These are phyloP conservation scores for Tolypocladium tundrense DNA, from an alignment of 2,329 filamentous ascomycete genomes.

Conservation along the genomic window DNA sequence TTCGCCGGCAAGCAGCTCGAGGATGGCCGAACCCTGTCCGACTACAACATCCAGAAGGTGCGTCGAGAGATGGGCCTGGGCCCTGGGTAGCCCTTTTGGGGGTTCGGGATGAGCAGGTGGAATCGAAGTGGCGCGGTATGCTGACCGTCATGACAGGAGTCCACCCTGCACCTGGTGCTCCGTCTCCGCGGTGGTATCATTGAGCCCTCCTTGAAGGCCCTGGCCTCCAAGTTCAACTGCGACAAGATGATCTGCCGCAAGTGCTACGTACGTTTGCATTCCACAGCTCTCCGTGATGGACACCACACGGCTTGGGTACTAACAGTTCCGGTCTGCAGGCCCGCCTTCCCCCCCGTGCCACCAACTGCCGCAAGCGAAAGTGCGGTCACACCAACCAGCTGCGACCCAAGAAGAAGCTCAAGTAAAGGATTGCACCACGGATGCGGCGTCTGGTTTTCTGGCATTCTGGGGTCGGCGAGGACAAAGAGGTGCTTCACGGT, in stretches of 20 bases:
- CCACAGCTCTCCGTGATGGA: background rate
- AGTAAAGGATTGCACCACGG: slow-evolving; percentile 41
- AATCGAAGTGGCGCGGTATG: slow-evolving; percentile 1
- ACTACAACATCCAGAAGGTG: slow-evolving; percentile 99
- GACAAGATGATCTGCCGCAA: slow-evolving; percentile 99
- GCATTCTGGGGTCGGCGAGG: slow-evolving; percentile 27
- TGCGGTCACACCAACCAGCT: slow-evolving; percentile 99
- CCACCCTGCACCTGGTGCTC: slow-evolving; percentile 95
- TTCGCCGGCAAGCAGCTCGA: slow-evolving; percentile 99
- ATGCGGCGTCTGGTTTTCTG: slow-evolving; percentile 35
- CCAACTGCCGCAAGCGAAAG: slow-evolving; percentile 99
- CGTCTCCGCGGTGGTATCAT: slow-evolving; percentile 99
- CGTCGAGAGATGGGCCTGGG: slow-evolving; percentile 19
- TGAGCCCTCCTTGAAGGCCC: slow-evolving; percentile 96
- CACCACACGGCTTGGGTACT: background rate
- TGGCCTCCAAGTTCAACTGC: slow-evolving; percentile 99
- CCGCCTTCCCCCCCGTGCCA: slow-evolving; percentile 92
- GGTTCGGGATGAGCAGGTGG: background rate
- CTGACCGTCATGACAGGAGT: slow-evolving; percentile 56
- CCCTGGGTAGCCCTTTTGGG: background rate
- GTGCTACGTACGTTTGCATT: slow-evolving; percentile 77
- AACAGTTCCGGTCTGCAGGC: slow-evolving; percentile 30
- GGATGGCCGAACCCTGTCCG: slow-evolving; percentile 90
- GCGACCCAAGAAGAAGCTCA: slow-evolving; percentile 99
- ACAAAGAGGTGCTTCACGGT: slow-evolving; percentile 24